A percentile compares a stretch with the other conserved stretches of the same genome.
Conservation (phyloP, 2,329 filamentous ascomycete genomes). For the Phialophora tarda region DNA sequence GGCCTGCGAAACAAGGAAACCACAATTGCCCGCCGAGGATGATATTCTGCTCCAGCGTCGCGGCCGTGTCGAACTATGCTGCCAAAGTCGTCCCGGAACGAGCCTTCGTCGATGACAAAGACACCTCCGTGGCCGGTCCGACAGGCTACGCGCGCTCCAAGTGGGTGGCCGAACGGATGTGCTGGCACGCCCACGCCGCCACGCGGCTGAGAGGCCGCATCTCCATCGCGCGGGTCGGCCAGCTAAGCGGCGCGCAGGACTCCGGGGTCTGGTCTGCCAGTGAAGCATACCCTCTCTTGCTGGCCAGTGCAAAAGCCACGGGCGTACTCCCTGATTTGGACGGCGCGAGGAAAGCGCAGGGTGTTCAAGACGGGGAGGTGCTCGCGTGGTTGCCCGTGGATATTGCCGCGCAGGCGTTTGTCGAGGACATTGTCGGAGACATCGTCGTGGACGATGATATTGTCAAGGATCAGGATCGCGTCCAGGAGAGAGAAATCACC, state of each 20-base stretch:
- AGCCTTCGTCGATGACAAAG: neutral
- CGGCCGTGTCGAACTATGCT: slow-evolving; percentile 45
- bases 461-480: neutral
- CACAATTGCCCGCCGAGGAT: slow-evolving; percentile 44
- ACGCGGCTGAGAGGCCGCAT: slow-evolving; percentile 43
- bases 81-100: slow-evolving; percentile 31
- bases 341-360: neutral
- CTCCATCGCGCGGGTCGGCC: slow-evolving; percentile 57
- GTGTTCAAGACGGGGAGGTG: slow-evolving; percentile 44
- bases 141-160: slow-evolving; percentile 64
- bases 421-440: slow-evolving; percentile 34
- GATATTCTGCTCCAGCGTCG: slow-evolving; percentile 60
- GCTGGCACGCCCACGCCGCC: slow-evolving; percentile 44
- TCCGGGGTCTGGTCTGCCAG: slow-evolving; percentile 59
- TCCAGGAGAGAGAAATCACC: neutral
- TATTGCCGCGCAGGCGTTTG: slow-evolving; percentile 47
- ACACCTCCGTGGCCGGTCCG: slow-evolving; percentile 44
- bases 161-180: slow-evolving; percentile 65
- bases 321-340: slow-evolving; percentile 53
- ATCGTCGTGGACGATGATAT: neutral
- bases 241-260: slow-evolving; percentile 57
- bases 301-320: slow-evolving; percentile 51
- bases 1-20: neutral
- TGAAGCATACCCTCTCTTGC: slow-evolving; percentile 60
- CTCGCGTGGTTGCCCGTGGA: slow-evolving; percentile 55